phyloP scores from a whole-genome alignment of 2,329 filamentous ascomycete genomes.

The Volutella citrinella region DNA sequence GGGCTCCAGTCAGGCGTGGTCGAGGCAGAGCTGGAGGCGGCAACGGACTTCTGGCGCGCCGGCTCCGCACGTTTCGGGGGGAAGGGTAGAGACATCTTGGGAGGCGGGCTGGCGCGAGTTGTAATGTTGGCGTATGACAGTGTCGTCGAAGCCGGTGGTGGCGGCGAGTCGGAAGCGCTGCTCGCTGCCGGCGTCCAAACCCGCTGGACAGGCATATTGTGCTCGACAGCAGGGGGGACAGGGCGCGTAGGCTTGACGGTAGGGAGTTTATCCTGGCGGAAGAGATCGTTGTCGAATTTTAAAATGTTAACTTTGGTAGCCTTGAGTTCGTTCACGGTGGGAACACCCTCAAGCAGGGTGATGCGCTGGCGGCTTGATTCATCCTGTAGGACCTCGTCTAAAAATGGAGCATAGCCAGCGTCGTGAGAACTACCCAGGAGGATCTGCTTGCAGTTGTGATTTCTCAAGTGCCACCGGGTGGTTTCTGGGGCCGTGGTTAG shows the following conservation, averaged over 20 bases:
- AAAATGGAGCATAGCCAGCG: conserved; percentile 56
- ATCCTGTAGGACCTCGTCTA: conserved; percentile 52
- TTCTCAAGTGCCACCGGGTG: conserved; percentile 55
- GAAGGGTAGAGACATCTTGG: neutral
- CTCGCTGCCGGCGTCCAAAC: conserved; percentile 24
- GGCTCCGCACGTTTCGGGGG: neutral
- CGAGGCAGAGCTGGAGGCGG: neutral
- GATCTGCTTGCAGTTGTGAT: conserved; percentile 60
- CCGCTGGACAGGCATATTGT: conserved; percentile 1
- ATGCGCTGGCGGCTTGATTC: conserved; percentile 41
- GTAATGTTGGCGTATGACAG: conserved; percentile 2
- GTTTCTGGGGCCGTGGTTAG: conserved; percentile 36
- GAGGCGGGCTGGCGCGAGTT: neutral
- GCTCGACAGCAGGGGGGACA: conserved; percentile 9
- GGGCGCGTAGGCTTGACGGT: conserved; percentile 26
- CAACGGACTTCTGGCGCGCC: neutral
- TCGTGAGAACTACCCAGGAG: conserved; percentile 62
- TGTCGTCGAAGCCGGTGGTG: conserved; percentile 8
- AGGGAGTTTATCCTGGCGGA: conserved; percentile 52
- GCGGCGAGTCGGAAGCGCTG: conserved; percentile 20
- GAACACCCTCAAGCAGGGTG: conserved; percentile 52
- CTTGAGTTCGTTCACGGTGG: conserved; percentile 48
- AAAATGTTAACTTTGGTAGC: conserved; percentile 45
- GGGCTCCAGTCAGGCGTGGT: conserved; percentile 47
- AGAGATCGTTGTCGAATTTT: conserved; percentile 45